phyloP scores from a whole-genome alignment of 179 eudicot species.

The Vitellaria paradoxa region DNA sequence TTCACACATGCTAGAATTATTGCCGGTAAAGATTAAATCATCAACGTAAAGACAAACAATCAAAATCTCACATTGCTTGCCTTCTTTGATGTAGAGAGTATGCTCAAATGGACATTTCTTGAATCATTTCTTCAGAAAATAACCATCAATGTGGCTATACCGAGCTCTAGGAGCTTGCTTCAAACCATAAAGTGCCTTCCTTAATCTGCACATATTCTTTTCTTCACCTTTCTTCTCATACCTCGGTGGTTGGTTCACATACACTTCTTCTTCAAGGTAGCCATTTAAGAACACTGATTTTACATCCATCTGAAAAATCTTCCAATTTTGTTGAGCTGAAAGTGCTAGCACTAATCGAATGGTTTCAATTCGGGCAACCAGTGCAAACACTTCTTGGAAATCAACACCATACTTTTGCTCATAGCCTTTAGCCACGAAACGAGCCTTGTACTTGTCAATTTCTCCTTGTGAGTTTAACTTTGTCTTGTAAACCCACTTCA shows the following conservation, averaged over 20 bases:
- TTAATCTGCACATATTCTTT: constrained; percentile 10
- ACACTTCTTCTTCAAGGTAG: constrained; percentile 14
- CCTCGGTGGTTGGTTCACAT: constrained; percentile 16
- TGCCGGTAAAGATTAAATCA: constrained; percentile 15
- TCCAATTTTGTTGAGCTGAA: constrained; percentile 16
- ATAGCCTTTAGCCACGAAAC: constrained; percentile 22
- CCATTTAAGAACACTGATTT: constrained; percentile 25
- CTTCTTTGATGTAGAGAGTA: constrained; percentile 19
- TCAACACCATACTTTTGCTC: constrained; percentile 19
- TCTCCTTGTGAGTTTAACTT: constrained; percentile 18
- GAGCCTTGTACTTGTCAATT: constrained; percentile 20
- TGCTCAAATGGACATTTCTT: too few species aligned
- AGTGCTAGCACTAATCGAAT: constrained; percentile 3
- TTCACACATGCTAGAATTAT: constrained; percentile 7
- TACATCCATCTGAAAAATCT: constrained; percentile 17
- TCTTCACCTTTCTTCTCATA: constrained; percentile 7
- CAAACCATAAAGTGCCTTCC: constrained; percentile 21
- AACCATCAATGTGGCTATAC: constrained; percentile 16
- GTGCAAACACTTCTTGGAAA: constrained; percentile 17
- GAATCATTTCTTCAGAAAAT: constrained; percentile 9
- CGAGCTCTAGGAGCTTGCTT: constrained; percentile 27
- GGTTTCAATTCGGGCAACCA: constrained; percentile 18
- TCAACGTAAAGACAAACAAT: constrained; percentile 20
- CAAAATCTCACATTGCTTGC: neutral
- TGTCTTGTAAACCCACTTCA: constrained; percentile 27